Evolutionary conservation across 2,329 filamentous ascomycete species (phyloP), one percentile per base, ranked within the genome.

Genomic region (Exophiala phaeomuriformis): DNA sequence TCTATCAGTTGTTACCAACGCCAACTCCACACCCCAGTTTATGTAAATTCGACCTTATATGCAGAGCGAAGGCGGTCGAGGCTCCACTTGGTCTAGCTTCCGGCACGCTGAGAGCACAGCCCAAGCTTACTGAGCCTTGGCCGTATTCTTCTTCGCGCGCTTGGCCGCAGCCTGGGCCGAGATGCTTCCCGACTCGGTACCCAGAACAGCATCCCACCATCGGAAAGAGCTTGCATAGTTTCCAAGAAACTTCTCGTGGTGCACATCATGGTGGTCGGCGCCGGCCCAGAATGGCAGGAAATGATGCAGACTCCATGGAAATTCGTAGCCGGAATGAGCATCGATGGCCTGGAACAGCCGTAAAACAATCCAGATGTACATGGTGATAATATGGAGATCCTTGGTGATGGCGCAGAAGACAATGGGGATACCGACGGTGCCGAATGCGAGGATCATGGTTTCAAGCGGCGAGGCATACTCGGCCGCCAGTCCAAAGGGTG

Each of bases 381-480:
- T 97, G 65, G 93, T 98, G 69, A 96, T 70, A 58, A 98, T 88
- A 74, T 98, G 93, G 36, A 98, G 79, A 61, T 98, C 84, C 61
- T 84, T 83, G 42, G 90, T 95, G 66, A 95, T 61, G 43, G 82
- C 82, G 65, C 87, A 88, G 83, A 88, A 93, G 37, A 94, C 60
- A 61, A 97, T 86, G 35, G 93, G 93, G 35, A 81, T 77, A 56
- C 87, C 82, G 59, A 98, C 85, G 1, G 86, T 86, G 59, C 93
- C 93, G 54, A 95, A 78, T 37, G 91, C 93, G 47, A 98, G 84
- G 53, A 94, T 81, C 86, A 96, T 94, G 63, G 91, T 89, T 74
- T 98, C 93, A 64, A 97, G 94, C 0, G 93, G 93, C 41, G 91
- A 96, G 4, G 93, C 93, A 72, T 98, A 98, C 74, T 98, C 93